Conservation (phyloP, 2,329 filamentous ascomycete genomes). For the Fusarium dlaminii region DNA sequence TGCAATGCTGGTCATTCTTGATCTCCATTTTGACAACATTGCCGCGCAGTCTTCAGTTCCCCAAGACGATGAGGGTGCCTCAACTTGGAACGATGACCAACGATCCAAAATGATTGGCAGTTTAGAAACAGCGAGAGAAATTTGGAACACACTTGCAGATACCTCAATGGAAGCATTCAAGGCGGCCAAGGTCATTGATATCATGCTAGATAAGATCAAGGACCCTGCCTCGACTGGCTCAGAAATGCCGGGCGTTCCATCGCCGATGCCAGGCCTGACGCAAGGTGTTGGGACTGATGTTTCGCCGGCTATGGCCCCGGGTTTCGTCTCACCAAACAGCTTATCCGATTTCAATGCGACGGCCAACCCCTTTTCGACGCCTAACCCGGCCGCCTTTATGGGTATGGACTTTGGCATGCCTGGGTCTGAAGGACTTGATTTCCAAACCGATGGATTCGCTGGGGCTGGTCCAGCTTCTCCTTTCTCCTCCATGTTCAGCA, state of each 20-base stretch:
- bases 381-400: conserved; percentile 53
- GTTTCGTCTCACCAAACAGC: conserved; percentile 39
- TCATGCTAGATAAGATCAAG: conserved; percentile 83
- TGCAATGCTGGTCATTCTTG: conserved; percentile 84
- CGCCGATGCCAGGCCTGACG: conserved; percentile 39
- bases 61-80: conserved; percentile 55
- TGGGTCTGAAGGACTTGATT: conserved; percentile 44
- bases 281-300: conserved; percentile 54
- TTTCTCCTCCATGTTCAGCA: conserved; percentile 64
- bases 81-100: conserved; percentile 67
- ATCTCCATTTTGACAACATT: conserved; percentile 76
- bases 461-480: conserved; percentile 51
- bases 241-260: conserved; percentile 14
- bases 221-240: conserved; percentile 31
- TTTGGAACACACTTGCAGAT: conserved; percentile 83
- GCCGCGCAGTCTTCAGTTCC: conserved; percentile 53
- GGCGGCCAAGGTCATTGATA: conserved; percentile 79
- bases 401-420: conserved; percentile 56
- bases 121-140: conserved; percentile 76
- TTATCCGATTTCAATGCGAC: conserved; percentile 42
- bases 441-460: conserved; percentile 46
- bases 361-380: conserved; percentile 47
- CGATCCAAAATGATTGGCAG: conserved; percentile 79
- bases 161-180: conserved; percentile 91
- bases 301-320: conserved; percentile 40